Evolutionary conservation across 1,284 basidiomycete genomes (phyloP).

Genomic region (Pyrrhoderma lamaoense): DNA sequence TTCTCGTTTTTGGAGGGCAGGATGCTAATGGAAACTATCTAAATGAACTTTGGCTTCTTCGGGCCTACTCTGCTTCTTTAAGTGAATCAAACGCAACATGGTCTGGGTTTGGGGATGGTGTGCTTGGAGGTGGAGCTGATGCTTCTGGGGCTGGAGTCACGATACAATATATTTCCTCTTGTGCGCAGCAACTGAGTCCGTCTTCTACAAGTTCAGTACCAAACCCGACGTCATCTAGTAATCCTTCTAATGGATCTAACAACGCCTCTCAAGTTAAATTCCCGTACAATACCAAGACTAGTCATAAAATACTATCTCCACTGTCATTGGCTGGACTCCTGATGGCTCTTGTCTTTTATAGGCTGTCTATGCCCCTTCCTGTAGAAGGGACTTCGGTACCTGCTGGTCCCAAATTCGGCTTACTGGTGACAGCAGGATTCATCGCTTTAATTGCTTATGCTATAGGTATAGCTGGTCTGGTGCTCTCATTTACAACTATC

Average conservation of each 20-base stretch:
- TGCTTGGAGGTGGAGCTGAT: slow-evolving; percentile 48
- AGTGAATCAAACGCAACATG: slow-evolving; percentile 48
- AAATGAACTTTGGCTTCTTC: slow-evolving; percentile 67
- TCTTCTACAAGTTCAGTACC: slow-evolving; percentile 24
- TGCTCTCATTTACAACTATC: slow-evolving; percentile 54
- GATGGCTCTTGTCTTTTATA: slow-evolving; percentile 45
- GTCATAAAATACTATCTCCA: slow-evolving; percentile 60
- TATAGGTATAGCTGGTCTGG: slow-evolving; percentile 54
- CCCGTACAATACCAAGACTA: slow-evolving; percentile 44
- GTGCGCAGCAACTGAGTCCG: slow-evolving; percentile 38
- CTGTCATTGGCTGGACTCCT: slow-evolving; percentile 55
- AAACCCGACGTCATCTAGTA: slow-evolving; percentile 20
- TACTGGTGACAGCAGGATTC: slow-evolving; percentile 20
- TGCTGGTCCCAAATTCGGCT: not conserved
- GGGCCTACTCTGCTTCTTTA: slow-evolving; percentile 56
- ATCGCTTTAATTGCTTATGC: slow-evolving; percentile 47
- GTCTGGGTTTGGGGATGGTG: slow-evolving; percentile 56
- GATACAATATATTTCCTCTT: slow-evolving; percentile 49
- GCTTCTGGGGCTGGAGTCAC: slow-evolving; percentile 64
- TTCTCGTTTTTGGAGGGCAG: slow-evolving; percentile 71
- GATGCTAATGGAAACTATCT: slow-evolving; percentile 59
- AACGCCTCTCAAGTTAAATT: not conserved
- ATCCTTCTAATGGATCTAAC: slow-evolving; percentile 6
- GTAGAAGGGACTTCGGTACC: slow-evolving; percentile 19
- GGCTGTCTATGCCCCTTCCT: slow-evolving; percentile 37